A percentile compares a stretch with the other conserved stretches of the same genome.
Conservation (phyloP, 2,329 filamentous ascomycete species). For the Didymella arachidicola region DNA sequence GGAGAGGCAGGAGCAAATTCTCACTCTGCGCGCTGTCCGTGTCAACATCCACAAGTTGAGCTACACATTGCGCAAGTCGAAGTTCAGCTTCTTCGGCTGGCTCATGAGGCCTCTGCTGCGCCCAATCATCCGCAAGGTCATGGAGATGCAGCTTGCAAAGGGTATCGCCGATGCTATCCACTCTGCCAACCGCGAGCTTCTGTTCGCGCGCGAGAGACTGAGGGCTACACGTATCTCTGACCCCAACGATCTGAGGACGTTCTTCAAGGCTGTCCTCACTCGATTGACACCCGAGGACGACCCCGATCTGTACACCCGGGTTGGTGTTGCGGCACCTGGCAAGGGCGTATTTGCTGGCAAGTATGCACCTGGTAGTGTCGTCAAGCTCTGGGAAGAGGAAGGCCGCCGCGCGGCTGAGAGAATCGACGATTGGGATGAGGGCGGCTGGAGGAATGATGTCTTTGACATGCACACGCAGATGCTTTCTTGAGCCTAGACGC, state of each 20-base stretch:
- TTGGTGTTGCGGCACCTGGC: constrained; percentile 71
- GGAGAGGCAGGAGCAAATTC: constrained; percentile 79
- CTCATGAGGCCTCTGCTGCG: constrained; percentile 83
- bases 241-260: constrained; percentile 80
- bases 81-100: constrained; percentile 80
- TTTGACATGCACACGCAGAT: constrained; percentile 65
- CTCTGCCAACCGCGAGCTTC: constrained; percentile 80
- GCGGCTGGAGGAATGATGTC: constrained; percentile 85
- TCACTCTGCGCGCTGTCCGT: constrained; percentile 76
- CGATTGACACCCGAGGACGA: constrained; percentile 75
- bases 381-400: constrained; percentile 89
- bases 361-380: constrained; percentile 88
- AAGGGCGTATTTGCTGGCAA: constrained; percentile 78
- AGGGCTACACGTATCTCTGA: constrained; percentile 84
- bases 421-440: constrained; percentile 74
- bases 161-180: constrained; percentile 75
- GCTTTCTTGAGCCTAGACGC: constrained; percentile 16
- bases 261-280: constrained; percentile 82
- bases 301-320: constrained; percentile 75
- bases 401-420: constrained; percentile 73
- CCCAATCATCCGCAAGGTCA: constrained; percentile 77
- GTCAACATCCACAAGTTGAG: constrained; percentile 88
- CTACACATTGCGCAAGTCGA: constrained; percentile 77
- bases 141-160: constrained; percentile 79
- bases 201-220: constrained; percentile 86